Conservation (phyloP, 139 green algal species). For the Coccomyxa sp. region DNA sequence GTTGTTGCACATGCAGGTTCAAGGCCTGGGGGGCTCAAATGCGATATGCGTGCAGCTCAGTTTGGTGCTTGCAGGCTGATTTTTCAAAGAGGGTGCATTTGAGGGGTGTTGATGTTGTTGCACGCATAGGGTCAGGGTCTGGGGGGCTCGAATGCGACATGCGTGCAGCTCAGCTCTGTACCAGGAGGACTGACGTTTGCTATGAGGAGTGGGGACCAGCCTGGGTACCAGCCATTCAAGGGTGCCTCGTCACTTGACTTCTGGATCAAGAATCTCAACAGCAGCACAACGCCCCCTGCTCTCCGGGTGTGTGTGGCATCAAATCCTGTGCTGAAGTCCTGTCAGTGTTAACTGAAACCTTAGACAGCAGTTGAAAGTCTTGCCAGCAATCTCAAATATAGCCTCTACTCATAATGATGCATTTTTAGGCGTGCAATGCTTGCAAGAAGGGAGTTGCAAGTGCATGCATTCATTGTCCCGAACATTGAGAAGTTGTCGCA, state of each 20-base stretch:
- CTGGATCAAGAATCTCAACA: background rate
- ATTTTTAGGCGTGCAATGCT: too few species aligned
- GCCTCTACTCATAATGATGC: too few species aligned
- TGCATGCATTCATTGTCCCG: too few species aligned
- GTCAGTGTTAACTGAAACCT: too few species aligned
- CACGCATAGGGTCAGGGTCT: constrained; percentile 19
- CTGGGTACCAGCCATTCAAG: constrained; percentile 24
- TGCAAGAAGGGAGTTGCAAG: too few species aligned
- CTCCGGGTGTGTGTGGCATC: background rate
- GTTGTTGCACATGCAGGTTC: constrained; percentile 8
- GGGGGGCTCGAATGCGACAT: constrained; percentile 24
- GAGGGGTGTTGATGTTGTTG: too few species aligned
- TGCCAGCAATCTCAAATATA: too few species aligned
- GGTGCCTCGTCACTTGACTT: constrained; percentile 14
- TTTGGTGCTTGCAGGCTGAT: background rate
- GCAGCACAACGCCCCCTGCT: background rate
- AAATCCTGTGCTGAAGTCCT: too few species aligned
- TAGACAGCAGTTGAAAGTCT: too few species aligned
- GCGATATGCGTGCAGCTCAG: too few species aligned
- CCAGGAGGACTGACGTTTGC: constrained; percentile 20
- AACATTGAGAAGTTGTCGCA: too few species aligned
- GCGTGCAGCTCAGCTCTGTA: constrained; percentile 4
- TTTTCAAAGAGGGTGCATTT: too few species aligned
- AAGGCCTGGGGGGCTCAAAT: constrained; percentile 16
- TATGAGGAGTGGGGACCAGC: background rate